These are phyloP conservation scores for Stagonosporopsis vannaccii DNA, from an alignment of 2,329 filamentous ascomycete species.

Conservation along the genomic window DNA sequence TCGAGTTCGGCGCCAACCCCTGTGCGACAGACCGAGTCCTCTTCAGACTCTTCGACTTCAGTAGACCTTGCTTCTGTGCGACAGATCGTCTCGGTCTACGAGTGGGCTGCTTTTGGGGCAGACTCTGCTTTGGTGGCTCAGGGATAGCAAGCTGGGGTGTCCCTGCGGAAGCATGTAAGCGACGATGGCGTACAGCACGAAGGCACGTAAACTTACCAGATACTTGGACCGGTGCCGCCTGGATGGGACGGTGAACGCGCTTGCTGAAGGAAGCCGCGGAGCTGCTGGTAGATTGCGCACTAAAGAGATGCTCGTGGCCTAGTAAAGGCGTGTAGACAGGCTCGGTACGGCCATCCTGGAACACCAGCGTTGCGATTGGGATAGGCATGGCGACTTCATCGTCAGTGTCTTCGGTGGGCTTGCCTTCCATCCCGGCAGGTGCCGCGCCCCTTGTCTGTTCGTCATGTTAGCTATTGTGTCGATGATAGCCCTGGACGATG, in stretches of 20 bases:
- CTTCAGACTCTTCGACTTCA: constrained; percentile 22
- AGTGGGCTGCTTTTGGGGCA: background rate
- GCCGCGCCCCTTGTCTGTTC: background rate
- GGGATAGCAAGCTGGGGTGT: background rate
- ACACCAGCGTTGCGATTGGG: constrained; percentile 31
- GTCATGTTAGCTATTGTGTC: background rate
- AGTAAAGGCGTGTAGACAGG: constrained; percentile 30
- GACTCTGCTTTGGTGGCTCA: background rate
- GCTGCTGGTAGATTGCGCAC: background rate
- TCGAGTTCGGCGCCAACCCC: background rate
- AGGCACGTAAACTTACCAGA: constrained; percentile 17
- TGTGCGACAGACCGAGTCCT: constrained; percentile 23
- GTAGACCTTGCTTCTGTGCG: background rate
- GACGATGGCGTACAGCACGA: background rate
- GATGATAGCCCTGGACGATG: background rate
- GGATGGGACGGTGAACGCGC: background rate
- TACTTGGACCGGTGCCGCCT: constrained; percentile 7
- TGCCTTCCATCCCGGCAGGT: background rate
- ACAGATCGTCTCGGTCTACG: background rate
- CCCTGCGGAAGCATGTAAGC: constrained; percentile 19
- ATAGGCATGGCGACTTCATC: constrained; percentile 25
- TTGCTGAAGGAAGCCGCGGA: background rate
- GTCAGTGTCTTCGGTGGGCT: constrained; percentile 4
- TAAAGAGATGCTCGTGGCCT: constrained; percentile 38
- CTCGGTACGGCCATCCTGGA: constrained; percentile 31